Percentiles rank a stretch among this genome's conserved stretches.
These are phyloP conservation scores for Podila minutissima DNA, from an alignment of 192 early-diverging fungal genomes.

Conservation along the genomic window DNA sequence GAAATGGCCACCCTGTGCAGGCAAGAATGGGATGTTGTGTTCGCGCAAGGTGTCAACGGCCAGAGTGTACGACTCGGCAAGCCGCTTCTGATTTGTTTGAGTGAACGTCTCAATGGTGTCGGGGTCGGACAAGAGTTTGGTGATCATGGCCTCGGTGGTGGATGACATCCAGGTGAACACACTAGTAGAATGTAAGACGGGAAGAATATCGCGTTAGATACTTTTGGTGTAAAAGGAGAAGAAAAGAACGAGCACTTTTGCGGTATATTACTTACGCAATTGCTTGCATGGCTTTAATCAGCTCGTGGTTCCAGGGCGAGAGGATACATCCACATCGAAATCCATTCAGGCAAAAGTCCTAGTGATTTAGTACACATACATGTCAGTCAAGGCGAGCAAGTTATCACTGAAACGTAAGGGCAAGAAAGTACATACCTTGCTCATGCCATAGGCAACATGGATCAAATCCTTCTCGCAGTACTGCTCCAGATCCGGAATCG, in stretches of 20 bases:
- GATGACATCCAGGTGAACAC: constrained; percentile 73
- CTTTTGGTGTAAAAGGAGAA: neutral
- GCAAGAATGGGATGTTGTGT: constrained; percentile 62
- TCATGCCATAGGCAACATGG: constrained; percentile 81
- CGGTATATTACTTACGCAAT: constrained; percentile 50
- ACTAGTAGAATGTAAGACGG: constrained; percentile 14
- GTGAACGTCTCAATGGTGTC: constrained; percentile 69
- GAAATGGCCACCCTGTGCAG: constrained; percentile 77
- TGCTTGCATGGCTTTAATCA: constrained; percentile 46
- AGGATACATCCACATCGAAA: constrained; percentile 73
- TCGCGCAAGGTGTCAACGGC: constrained; percentile 52
- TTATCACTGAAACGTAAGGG: neutral
- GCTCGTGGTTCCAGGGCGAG: constrained; percentile 67
- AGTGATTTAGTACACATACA: neutral
- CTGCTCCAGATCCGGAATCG: constrained; percentile 61
- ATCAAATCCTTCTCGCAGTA: constrained; percentile 70
- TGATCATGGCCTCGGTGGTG: constrained; percentile 65
- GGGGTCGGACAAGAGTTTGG: constrained; percentile 64
- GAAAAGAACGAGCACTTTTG: neutral
- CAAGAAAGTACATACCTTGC: constrained; percentile 64
- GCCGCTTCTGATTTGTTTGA: constrained; percentile 60
- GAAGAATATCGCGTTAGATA: too few relatives aligned
- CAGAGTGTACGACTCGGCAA: constrained; percentile 63
- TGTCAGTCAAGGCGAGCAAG: neutral
- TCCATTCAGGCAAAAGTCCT: constrained; percentile 78